Percentiles rank a stretch among this genome's conserved stretches.
These are phyloP conservation scores for Pleurotus platypus DNA, from an alignment of 768 basidiomycete genomes.

Conservation along the genomic window DNA sequence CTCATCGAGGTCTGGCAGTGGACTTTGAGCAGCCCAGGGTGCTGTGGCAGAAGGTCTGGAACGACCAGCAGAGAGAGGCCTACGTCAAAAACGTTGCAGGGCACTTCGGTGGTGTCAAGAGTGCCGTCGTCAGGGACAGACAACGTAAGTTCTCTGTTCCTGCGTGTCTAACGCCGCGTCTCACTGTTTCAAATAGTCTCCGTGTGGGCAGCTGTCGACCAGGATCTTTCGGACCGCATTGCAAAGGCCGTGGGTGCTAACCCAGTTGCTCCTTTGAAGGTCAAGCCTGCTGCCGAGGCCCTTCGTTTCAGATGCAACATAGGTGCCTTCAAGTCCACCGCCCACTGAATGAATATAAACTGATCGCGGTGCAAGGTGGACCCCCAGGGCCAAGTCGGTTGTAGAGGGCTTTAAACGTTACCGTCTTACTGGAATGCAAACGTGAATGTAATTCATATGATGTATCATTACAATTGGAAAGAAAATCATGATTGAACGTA, in stretches of 20 bases:
- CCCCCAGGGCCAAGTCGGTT: background rate
- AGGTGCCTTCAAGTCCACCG: slow-evolving; percentile 18
- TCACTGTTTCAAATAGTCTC: slow-evolving; percentile 22
- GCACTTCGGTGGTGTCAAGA: slow-evolving; percentile 63
- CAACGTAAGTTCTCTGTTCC: slow-evolving; percentile 49
- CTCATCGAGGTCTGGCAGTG: slow-evolving; percentile 33
- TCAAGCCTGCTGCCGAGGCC: slow-evolving; percentile 58
- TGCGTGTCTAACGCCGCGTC: background rate
- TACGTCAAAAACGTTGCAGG: slow-evolving; percentile 66
- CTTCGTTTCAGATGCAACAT: slow-evolving; percentile 46
- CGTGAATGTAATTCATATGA: no score
- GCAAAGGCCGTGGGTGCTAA: slow-evolving; percentile 69
- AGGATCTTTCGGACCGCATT: slow-evolving; percentile 70
- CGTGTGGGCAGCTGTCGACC: slow-evolving; percentile 78
- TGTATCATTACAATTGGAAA: no score
- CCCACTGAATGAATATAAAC: background rate
- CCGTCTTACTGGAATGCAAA: no score
- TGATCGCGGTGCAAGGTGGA: background rate
- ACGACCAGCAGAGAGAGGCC: slow-evolving; percentile 53
- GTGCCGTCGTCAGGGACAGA: slow-evolving; percentile 50
- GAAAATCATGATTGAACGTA: no score
- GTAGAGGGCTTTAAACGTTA: background rate
- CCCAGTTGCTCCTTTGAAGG: slow-evolving; percentile 53
- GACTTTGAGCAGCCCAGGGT: slow-evolving; percentile 84
- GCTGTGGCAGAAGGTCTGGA: slow-evolving; percentile 67